Base-by-base conservation (phyloP, 257 asterid genomes). In the Echium plantagineum region DNA sequence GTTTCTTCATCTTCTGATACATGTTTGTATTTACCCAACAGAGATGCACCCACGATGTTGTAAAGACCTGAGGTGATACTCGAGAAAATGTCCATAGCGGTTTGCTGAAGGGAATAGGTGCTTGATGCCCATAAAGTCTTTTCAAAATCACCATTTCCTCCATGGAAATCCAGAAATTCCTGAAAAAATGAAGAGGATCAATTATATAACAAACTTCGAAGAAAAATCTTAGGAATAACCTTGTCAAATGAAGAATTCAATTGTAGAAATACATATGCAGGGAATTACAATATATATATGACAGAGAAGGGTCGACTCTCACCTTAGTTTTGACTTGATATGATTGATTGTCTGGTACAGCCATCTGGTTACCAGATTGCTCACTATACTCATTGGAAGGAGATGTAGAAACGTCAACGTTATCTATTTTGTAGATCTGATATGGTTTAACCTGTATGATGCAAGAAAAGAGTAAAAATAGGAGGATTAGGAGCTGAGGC, bases 381-480 rank as follows among this genome's bases (percentile, higher is more conserved):
- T 74, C 84, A 35, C 35, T 74, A 59, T 52, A 71, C 66, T 72
- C 90, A 57, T 74, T 72, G 54, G 66, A 62, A 60, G 66, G 49
- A 35, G 68, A 57, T 67, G 77, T 61, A 18, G 63, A 20, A 83
- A 66, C 72, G 63, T 90, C 95, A 76, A 72, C 71, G 68, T 74
- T 83, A 62, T 90, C 96, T 49, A 84, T 78, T 59, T 71, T 74
- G 66, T 64, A 76, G 71, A 93, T 77, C 85, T 89, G 94, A 65
- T 79, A 65, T 13, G 98, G 97, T 4, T 80, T 79, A 7, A 84
- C 95, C 98, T 91, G 78, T 55, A 62, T 61, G 26, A 63, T 57
- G 60, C 60, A 58, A 22, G 32, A 68, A 48, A 48, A 63, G 66
- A 55, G 35, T 47, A 22, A 26, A 55, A 56, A 52, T 26, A 21